Conservation (phyloP, 352 stramenopile genomes). For the Blastocystis sp. region DNA sequence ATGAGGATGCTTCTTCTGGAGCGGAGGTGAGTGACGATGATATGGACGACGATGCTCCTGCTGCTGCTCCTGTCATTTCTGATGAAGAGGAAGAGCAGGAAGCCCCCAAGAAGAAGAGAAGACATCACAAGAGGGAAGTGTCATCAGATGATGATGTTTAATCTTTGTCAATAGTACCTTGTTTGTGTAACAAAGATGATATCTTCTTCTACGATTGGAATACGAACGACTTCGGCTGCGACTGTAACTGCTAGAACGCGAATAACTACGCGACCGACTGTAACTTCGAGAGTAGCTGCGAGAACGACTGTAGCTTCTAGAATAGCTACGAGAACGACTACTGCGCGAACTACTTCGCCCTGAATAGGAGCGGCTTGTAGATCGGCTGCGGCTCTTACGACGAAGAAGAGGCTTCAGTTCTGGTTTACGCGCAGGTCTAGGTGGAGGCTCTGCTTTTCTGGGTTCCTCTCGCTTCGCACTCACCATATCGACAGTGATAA, state of each 20-base stretch:
- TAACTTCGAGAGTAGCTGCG: background rate
- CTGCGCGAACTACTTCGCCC: background rate
- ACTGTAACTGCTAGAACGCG: background rate
- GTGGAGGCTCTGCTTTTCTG: background rate
- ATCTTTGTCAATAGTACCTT: background rate
- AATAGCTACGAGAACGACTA: background rate
- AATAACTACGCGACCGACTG: background rate
- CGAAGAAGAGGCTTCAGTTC: slow-evolving; percentile 16
- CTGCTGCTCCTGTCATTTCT: background rate
- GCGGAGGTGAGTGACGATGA: slow-evolving; percentile 24
- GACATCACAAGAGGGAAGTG: slow-evolving; percentile 11
- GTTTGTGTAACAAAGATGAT: background rate
- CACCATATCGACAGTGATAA: background rate
- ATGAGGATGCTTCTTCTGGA: slow-evolving; percentile 27
- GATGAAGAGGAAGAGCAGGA: background rate
- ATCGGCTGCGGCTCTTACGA: background rate
- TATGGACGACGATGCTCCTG: background rate
- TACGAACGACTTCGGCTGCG: slow-evolving; percentile 3
- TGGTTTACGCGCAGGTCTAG: background rate
- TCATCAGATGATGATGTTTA: slow-evolving; percentile 56
- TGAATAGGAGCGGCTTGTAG: background rate
- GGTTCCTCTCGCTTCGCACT: background rate
- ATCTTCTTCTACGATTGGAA: slow-evolving; percentile 34
- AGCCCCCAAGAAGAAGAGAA: background rate
- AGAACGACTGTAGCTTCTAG: background rate